Conservation (phyloP, 2,329 filamentous ascomycete species). For the Ophiostoma angusticollis region DNA sequence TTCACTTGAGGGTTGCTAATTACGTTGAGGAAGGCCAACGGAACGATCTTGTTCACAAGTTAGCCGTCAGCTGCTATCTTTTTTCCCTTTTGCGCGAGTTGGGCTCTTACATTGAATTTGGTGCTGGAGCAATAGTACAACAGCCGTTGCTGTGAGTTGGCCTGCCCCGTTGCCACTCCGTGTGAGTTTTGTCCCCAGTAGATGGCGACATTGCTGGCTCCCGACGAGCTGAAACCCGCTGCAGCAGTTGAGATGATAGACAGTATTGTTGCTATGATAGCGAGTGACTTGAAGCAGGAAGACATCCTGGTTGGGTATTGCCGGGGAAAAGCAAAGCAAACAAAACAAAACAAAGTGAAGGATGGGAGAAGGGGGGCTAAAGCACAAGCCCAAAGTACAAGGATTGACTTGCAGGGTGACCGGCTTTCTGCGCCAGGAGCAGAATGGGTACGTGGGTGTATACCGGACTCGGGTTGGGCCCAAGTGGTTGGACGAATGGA, state of each 20-base stretch:
- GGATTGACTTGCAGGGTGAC: no score
- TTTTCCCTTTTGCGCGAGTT: constrained; percentile 7
- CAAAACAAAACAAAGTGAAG: not conserved
- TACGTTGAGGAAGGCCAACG: constrained; percentile 48
- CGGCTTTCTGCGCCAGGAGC: no score
- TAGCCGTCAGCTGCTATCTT: not conserved
- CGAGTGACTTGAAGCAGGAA: not conserved
- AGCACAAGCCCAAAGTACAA: no score
- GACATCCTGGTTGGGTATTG: not conserved
- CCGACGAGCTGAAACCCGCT: constrained; percentile 33
- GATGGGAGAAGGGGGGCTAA: not conserved
- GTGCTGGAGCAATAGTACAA: constrained; percentile 43
- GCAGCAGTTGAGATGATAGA: constrained; percentile 14
- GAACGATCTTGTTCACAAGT: constrained; percentile 38
- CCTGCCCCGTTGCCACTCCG: constrained; percentile 29
- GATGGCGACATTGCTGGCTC: constrained; percentile 43
- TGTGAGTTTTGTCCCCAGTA: constrained; percentile 63
- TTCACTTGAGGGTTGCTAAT: constrained; percentile 46
- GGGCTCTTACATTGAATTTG: constrained; percentile 30
- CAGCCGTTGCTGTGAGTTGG: constrained; percentile 39
- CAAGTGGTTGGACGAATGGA: no score
- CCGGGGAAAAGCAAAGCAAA: not conserved
- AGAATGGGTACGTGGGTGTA: no score
- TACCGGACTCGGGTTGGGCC: no score
- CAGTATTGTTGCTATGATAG: constrained; percentile 9